phyloP scores from a whole-genome alignment of 148 eudicot species.

The Rhododendron simsii region DNA sequence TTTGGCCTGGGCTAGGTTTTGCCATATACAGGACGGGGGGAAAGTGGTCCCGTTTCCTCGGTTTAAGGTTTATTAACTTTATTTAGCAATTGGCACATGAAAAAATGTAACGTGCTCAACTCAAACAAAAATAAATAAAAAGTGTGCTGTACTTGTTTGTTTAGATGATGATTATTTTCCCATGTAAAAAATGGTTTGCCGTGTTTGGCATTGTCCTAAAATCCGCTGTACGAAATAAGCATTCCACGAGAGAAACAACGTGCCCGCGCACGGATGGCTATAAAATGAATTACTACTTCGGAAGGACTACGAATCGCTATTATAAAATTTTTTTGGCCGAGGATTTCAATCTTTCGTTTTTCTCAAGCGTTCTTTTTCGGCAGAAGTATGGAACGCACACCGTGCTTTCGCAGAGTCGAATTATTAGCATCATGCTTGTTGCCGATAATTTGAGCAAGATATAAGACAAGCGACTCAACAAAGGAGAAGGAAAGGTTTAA shows the following conservation, averaged over 20 bases:
- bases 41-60: not conserved
- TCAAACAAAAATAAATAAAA: too few relatives aligned
- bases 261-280: not conserved
- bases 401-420: not conserved
- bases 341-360: not conserved
- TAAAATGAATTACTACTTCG: not conserved
- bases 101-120: not conserved
- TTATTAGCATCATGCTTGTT: not conserved
- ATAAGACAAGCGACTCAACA: not conserved
- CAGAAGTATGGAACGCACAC: not conserved
- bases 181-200: not conserved
- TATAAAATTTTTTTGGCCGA: too few relatives aligned
- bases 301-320: not conserved
- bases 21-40: not conserved
- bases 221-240: not conserved
- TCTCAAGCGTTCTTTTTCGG: not conserved
- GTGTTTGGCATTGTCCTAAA: not conserved
- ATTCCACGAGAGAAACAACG: not conserved
- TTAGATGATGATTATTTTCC: too few relatives aligned
- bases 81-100: not conserved
- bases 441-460: not conserved
- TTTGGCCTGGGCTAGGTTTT: not conserved
- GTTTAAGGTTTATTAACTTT: not conserved
- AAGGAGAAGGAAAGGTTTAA: not conserved
- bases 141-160: too few relatives aligned